These are phyloP conservation scores for Benincasa hispida DNA, from an alignment of 306 rosid genomes.

Conservation along the genomic window DNA sequence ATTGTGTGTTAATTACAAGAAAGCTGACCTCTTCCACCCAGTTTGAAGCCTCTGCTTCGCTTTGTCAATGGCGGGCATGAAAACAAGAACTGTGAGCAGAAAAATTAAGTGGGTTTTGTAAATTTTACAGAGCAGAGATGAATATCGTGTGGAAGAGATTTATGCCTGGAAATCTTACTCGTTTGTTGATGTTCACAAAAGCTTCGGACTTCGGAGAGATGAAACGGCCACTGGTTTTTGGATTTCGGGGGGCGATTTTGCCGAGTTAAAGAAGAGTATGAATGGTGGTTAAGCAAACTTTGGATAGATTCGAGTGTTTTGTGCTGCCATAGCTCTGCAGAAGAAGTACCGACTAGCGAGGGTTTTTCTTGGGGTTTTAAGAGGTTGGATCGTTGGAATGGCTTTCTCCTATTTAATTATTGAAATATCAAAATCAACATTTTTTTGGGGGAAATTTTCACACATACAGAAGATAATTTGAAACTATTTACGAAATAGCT, in stretches of 20 bases:
- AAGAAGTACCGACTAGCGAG: neutral
- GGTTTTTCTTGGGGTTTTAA: neutral
- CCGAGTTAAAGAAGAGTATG: neutral
- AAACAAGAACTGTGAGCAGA: neutral
- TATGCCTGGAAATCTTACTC: neutral
- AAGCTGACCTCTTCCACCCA: neutral
- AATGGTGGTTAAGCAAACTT: neutral
- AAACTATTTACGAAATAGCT: too few species aligned
- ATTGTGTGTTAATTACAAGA: neutral
- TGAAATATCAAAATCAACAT: too few species aligned
- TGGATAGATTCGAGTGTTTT: neutral
- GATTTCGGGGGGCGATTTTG: neutral
- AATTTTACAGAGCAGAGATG: neutral
- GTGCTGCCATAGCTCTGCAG: neutral
- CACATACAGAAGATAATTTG: too few species aligned
- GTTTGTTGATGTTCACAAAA: neutral
- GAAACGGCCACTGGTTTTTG: neutral
- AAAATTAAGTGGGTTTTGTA: neutral
- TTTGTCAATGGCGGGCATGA: neutral
- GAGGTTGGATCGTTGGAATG: too few species aligned
- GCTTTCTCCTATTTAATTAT: too few species aligned
- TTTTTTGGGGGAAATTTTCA: too few species aligned
- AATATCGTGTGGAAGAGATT: neutral
- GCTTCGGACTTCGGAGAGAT: neutral
- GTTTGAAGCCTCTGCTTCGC: neutral